Evolutionary conservation across 169 alveolate genomes (phyloP), one percentile per base, ranked within the genome.

Genomic region (Amoebophrya sp.): DNA sequence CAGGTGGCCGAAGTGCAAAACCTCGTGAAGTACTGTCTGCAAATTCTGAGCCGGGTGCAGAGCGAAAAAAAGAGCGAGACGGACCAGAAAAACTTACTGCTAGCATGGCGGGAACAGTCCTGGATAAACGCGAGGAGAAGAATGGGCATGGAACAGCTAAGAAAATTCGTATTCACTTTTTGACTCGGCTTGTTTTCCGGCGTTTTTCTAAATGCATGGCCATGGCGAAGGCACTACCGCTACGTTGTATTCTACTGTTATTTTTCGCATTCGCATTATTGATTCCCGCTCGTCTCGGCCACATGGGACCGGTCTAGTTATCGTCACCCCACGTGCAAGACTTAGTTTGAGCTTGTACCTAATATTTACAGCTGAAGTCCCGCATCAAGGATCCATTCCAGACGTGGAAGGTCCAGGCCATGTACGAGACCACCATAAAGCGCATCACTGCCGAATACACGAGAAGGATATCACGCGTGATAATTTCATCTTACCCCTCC

Each of bases 81-180:
- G 35, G 83, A 66, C 83, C 29, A 18, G 83, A 66, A 66, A 66
- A 66, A 66, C 35, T 12, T 66, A 2, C 12, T 66, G 83, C 32
- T 25, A 1, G 32, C 1, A 0, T 66, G 83, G 83, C 29, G 83
- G 10, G 83, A 7, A 2, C 83, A 66, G 83, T 25, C 39, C 35
- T 66, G 83, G 83, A 66, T 66, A 18, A 66, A 66, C 83, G 83
- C 83, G 83, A 7, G 83, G 83, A 66, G 83, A n/a, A 66, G 83
- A 66, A 66, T 66, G 83, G 83, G 83, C 83, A 66, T 66, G 83
- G 83, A 18, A 25, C 39, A 18, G 18, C 83, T 66, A 0, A 66
- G 38, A 25, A 66, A 66, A 66, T 66, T 66, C 83, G 83, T 66
- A 66, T 25, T 66, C 18, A 7, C 10, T 66, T 25, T 66, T 25